Evolutionary conservation across 176 grass and related monocot genomes (phyloP).

Genomic region (Metroxylon sagu): DNA sequence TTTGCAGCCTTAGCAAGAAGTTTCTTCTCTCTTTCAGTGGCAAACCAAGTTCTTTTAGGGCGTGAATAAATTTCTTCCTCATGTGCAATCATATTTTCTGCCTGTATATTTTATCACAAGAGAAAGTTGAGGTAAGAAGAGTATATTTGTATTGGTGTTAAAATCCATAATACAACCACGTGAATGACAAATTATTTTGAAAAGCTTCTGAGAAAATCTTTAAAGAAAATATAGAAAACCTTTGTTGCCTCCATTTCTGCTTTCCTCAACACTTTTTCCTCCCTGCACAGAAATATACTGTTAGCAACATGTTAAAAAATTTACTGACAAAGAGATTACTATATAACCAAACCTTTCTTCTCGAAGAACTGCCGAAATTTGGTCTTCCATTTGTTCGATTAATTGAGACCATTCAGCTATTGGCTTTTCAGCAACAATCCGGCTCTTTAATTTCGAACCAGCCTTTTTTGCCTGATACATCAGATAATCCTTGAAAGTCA

Average conservation of each 20-base stretch:
- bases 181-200: constrained; percentile 6
- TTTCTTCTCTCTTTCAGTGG: constrained; percentile 85
- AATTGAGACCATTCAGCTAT: constrained; percentile 69
- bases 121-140: constrained; percentile 3
- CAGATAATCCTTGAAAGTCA: neutral
- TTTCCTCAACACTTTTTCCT: constrained; percentile 69
- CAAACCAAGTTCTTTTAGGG: constrained; percentile 89
- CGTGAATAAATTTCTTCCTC: constrained; percentile 90
- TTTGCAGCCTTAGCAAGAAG: constrained; percentile 65
- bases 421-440: constrained; percentile 85
- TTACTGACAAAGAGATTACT: constrained; percentile 5
- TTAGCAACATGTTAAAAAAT: neutral
- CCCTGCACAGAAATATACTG: constrained; percentile 38
- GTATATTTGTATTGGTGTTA: constrained; percentile 1
- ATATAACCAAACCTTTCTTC: constrained; percentile 61
- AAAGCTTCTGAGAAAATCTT: constrained; percentile 12
- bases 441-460: constrained; percentile 81
- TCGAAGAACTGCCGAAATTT: constrained; percentile 63
- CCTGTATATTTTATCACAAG: constrained; percentile 32
- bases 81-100: constrained; percentile 90
- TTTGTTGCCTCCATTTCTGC: constrained; percentile 93
- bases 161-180: neutral
- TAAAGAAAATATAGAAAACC: constrained; percentile 12
- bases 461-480: constrained; percentile 79
- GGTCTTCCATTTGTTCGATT: constrained; percentile 77